phyloP scores from a whole-genome alignment of 2,329 filamentous ascomycete genomes.

The Davidsoniella australis region DNA sequence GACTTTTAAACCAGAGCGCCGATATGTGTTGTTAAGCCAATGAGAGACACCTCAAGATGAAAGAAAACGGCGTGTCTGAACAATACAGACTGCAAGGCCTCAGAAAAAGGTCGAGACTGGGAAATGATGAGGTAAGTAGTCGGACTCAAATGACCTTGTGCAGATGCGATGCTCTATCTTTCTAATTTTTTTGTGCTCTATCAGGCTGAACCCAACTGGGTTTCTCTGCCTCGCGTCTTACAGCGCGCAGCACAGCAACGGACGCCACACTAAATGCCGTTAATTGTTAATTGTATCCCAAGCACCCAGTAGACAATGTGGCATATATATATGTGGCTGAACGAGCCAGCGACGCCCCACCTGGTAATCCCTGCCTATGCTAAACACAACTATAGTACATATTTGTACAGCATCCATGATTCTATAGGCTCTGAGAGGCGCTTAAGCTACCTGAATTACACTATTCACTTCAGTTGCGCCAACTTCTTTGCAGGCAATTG shows the following conservation, averaged over 20 bases:
- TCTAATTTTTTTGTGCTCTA: slow-evolving; percentile 5
- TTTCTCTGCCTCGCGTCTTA: slow-evolving; percentile 4
- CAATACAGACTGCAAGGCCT: not conserved
- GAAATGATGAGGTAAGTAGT: not conserved
- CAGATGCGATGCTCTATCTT: not conserved
- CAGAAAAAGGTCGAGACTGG: not conserved
- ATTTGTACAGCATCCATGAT: too few species aligned
- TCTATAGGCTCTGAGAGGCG: too few species aligned
- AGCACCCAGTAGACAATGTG: not conserved
- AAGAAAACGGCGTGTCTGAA: too few species aligned
- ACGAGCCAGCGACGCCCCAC: not conserved
- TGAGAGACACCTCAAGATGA: too few species aligned
- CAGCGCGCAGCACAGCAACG: not conserved
- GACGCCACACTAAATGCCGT: slow-evolving; percentile 4
- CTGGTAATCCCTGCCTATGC: too few species aligned
- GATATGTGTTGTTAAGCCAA: too few species aligned
- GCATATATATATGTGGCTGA: not conserved
- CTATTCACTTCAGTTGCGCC: too few species aligned
- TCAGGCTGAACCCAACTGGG: not conserved
- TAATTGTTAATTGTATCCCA: not conserved
- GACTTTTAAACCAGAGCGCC: too few species aligned
- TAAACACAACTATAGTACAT: too few species aligned
- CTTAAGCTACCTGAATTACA: too few species aligned
- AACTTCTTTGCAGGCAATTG: too few species aligned
- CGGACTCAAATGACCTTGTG: not conserved